These are phyloP conservation scores for Hymenoscyphus infarciens DNA, from an alignment of 2,329 filamentous ascomycete genomes.

Conservation along the genomic window DNA sequence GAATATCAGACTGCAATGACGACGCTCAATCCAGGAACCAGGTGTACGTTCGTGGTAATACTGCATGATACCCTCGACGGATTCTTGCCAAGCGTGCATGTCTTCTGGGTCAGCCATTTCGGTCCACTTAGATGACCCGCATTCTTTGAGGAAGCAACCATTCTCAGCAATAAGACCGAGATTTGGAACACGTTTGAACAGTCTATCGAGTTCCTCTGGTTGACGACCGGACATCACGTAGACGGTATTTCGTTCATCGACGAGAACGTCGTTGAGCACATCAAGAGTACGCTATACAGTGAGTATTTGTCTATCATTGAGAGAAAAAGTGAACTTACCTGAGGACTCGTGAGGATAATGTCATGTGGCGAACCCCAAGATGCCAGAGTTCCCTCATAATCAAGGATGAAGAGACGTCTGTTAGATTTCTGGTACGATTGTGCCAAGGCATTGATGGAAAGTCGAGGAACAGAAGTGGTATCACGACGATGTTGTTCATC, in stretches of 20 bases:
- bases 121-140: constrained; percentile 66
- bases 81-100: constrained; percentile 75
- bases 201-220: constrained; percentile 80
- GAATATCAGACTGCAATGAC: constrained; percentile 88
- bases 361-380: constrained; percentile 81
- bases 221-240: constrained; percentile 92
- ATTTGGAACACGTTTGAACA: constrained; percentile 79
- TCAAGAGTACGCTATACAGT: constrained; percentile 67
- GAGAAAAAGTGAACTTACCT: constrained; percentile 38
- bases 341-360: constrained; percentile 81
- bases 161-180: constrained; percentile 93
- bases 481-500: constrained; percentile 82
- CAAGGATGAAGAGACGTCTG: constrained; percentile 79
- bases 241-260: constrained; percentile 77
- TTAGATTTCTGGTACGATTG: constrained; percentile 63
- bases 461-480: constrained; percentile 79
- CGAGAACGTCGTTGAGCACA: constrained; percentile 74
- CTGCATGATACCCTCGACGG: constrained; percentile 75
- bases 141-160: constrained; percentile 81
- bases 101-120: constrained; percentile 70
- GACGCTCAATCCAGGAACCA: constrained; percentile 81
- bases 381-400: constrained; percentile 90
- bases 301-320: constrained; percentile 14
- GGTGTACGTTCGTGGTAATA: constrained; percentile 91
- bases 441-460: constrained; percentile 64